Evolutionary conservation across 345 rosid species (phyloP).

Genomic region (Gossypium longicalyx): DNA sequence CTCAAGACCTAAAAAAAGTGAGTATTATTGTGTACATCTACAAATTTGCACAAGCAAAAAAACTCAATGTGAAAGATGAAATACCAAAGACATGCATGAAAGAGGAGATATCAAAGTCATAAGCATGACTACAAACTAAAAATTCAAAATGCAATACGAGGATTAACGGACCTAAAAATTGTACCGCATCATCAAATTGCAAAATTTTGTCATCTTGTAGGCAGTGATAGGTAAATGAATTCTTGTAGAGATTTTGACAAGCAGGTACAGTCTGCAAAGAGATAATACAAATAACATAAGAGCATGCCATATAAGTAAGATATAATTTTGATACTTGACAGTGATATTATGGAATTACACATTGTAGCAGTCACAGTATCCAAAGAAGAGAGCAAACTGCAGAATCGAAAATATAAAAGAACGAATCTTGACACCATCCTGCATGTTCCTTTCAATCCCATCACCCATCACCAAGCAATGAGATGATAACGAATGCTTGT

Average conservation of each 20-base stretch:
- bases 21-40: neutral
- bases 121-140: neutral
- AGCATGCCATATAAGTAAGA: neutral
- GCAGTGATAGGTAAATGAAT: constrained; percentile 87
- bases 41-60: neutral
- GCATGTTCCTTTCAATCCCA: neutral
- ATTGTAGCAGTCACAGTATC: constrained; percentile 1
- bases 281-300: constrained; percentile 17
- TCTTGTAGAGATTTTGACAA: constrained; percentile 95
- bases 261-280: constrained; percentile 83
- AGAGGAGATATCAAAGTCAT: constrained; percentile 9
- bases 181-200: constrained; percentile 82
- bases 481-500: neutral
- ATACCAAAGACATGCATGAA: neutral
- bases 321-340: constrained; percentile 1
- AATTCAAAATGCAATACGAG: constrained; percentile 11
- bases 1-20: neutral
- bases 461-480: neutral
- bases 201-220: constrained; percentile 70
- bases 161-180: constrained; percentile 66
- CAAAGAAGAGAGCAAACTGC: neutral
- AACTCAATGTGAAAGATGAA: neutral
- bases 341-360: neutral
- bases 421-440: neutral
- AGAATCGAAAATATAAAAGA: neutral